Percentiles rank a stretch among this genome's conserved stretches.
These are phyloP conservation scores for Phragmites australis DNA, from an alignment of 176 grass and related monocot genomes.

Conservation along the genomic window DNA sequence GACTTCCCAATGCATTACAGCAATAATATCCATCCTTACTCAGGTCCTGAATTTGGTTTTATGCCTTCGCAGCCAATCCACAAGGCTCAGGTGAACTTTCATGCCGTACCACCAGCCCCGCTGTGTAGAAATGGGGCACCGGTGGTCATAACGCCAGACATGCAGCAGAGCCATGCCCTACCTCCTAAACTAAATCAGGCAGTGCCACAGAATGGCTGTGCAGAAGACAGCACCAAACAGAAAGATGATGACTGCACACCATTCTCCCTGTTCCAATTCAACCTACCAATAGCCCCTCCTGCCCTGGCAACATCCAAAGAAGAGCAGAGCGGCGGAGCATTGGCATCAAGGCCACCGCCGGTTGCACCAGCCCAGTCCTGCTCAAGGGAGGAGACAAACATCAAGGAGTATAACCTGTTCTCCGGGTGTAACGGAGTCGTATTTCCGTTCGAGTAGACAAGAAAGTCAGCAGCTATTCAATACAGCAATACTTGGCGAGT, in stretches of 20 bases:
- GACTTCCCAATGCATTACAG: slow-evolving; percentile 59
- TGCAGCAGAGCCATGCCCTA: slow-evolving; percentile 12
- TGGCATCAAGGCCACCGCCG: background rate
- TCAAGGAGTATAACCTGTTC: slow-evolving; percentile 92
- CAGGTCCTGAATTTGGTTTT: slow-evolving; percentile 52
- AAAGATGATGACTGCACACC: slow-evolving; percentile 29
- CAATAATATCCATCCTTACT: slow-evolving; percentile 47
- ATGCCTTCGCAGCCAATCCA: slow-evolving; percentile 41
- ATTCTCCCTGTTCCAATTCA: slow-evolving; percentile 88
- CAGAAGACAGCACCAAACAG: slow-evolving; percentile 16
- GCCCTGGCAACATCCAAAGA: slow-evolving; percentile 42
- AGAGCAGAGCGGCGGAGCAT: slow-evolving; percentile 26
- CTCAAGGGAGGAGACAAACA: slow-evolving; percentile 61
- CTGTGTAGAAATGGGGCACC: slow-evolving; percentile 25
- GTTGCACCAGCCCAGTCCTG: slow-evolving; percentile 37
- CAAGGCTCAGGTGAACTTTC: slow-evolving; percentile 42
- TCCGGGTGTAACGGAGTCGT: slow-evolving; percentile 47
- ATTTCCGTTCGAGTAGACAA: slow-evolving; percentile 62
- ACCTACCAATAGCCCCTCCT: slow-evolving; percentile 49
- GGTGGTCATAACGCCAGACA: slow-evolving; percentile 41
- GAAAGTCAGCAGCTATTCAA: slow-evolving; percentile 20
- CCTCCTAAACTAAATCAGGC: slow-evolving; percentile 11
- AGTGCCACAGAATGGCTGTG: slow-evolving; percentile 13
- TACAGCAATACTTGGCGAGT: slow-evolving; percentile 37
- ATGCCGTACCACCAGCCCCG: background rate